Percentiles rank a stretch among this genome's conserved stretches.
Conservation (phyloP, 768 basidiomycete genomes). For the Trichaptum fuscoviolaceum region DNA sequence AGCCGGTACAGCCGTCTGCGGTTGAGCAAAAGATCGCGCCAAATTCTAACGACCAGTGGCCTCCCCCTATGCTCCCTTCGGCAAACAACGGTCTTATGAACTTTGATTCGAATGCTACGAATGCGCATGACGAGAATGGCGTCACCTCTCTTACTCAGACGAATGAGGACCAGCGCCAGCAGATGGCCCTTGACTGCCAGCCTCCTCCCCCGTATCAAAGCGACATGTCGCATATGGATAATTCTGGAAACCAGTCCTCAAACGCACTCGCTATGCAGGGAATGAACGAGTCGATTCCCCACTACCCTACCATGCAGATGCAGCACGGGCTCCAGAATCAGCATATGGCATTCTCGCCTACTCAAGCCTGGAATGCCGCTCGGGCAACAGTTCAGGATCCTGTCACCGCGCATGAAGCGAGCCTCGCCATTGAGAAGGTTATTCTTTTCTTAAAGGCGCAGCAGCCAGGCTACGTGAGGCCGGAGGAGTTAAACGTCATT, state of each 20-base stretch:
- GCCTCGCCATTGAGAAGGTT: slow-evolving; percentile 50
- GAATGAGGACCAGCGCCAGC: background rate
- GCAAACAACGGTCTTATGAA: background rate
- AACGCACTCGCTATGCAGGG: background rate
- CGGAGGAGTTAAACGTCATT: slow-evolving; percentile 1
- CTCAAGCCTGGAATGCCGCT: background rate
- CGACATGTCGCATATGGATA: background rate
- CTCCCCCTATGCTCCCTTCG: background rate
- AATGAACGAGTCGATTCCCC: background rate
- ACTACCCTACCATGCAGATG: background rate
- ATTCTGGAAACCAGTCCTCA: background rate
- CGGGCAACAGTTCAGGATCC: background rate
- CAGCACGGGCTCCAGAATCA: background rate
- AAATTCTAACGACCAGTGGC: background rate
- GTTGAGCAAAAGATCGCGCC: background rate
- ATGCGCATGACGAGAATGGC: background rate
- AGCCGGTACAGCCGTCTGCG: background rate
- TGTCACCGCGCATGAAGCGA: slow-evolving; percentile 44
- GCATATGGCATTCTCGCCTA: background rate
- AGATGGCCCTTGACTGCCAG: background rate
- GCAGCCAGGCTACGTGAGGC: slow-evolving; percentile 14
- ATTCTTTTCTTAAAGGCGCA: slow-evolving; percentile 47
- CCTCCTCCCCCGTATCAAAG: background rate
- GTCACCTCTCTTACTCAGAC: background rate
- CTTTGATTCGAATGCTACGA: background rate